These are phyloP conservation scores for Trypanosoma avium DNA, from an alignment of 208 protist genomes.

Conservation along the genomic window DNA sequence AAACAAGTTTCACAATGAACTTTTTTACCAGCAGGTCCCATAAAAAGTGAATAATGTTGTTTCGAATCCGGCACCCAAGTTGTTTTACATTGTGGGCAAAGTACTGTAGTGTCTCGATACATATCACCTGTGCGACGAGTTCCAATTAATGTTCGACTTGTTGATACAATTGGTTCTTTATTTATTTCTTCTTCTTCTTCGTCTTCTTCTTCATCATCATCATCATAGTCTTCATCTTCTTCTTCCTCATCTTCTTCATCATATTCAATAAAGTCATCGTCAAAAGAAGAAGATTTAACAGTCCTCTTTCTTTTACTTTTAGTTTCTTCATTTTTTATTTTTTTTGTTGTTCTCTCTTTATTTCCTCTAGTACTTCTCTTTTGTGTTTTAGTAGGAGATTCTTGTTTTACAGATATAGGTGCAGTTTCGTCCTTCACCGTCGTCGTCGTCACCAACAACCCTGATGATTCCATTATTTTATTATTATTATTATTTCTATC, in stretches of 20 bases:
- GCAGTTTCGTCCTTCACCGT: slow-evolving; percentile 5
- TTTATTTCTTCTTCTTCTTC: slow-evolving; percentile 6
- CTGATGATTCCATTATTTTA: too few species aligned
- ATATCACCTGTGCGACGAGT: slow-evolving; percentile 42
- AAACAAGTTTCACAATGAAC: slow-evolving; percentile 88
- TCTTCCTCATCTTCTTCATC: slow-evolving; percentile 23
- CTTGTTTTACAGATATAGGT: too few species aligned
- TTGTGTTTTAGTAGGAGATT: neutral
- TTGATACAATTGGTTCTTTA: slow-evolving; percentile 53
- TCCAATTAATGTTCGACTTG: slow-evolving; percentile 68
- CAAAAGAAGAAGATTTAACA: neutral
- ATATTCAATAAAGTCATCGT: slow-evolving; percentile 21
- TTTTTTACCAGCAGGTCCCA: slow-evolving; percentile 76
- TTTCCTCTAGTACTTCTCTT: neutral
- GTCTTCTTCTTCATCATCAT: slow-evolving; percentile 22
- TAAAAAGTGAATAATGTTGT: slow-evolving; percentile 87
- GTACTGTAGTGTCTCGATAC: slow-evolving; percentile 53
- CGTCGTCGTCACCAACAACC: neutral
- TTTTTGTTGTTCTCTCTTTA: slow-evolving; percentile 1
- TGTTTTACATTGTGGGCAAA: slow-evolving; percentile 75
- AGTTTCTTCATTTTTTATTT: neutral
- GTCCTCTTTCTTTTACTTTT: neutral
- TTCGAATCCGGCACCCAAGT: slow-evolving; percentile 70
- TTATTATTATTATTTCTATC: too few species aligned
- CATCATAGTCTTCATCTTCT: slow-evolving; percentile 1